These are phyloP conservation scores for Endogone sp. DNA, from an alignment of 192 early-diverging fungal species.

Conservation along the genomic window DNA sequence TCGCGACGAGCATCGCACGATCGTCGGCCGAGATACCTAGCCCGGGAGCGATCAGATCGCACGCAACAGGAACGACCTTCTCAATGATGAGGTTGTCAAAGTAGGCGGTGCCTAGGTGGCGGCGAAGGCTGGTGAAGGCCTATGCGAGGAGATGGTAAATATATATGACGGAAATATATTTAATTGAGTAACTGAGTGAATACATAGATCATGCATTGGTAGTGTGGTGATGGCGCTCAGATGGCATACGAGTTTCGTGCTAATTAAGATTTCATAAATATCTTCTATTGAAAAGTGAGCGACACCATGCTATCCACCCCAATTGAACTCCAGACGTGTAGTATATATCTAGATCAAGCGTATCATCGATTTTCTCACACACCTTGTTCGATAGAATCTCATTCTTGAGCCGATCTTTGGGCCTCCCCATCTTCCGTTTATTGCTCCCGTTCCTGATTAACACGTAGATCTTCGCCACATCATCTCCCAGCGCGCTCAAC, in stretches of 20 bases:
- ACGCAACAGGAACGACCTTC: slow-evolving; percentile 38
- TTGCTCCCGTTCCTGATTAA: slow-evolving; percentile 22
- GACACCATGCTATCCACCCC: too few relatives aligned
- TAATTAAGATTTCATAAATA: too few relatives aligned
- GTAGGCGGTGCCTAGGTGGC: slow-evolving; percentile 18
- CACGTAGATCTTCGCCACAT: slow-evolving; percentile 26
- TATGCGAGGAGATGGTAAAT: background rate
- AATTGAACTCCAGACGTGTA: too few relatives aligned
- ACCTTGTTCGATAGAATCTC: slow-evolving; percentile 31
- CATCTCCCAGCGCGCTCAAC: slow-evolving; percentile 28
- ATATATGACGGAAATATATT: too few relatives aligned
- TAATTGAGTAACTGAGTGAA: too few relatives aligned
- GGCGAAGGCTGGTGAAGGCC: slow-evolving; percentile 37
- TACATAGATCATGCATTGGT: too few relatives aligned
- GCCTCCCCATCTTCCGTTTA: slow-evolving; percentile 13
- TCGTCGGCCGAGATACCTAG: slow-evolving; percentile 37
- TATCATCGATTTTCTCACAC: background rate
- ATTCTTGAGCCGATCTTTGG: slow-evolving; percentile 19
- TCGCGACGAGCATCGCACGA: slow-evolving; percentile 28
- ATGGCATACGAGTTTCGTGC: too few relatives aligned
- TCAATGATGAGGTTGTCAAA: slow-evolving; percentile 33
- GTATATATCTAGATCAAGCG: too few relatives aligned
- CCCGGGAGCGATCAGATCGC: slow-evolving; percentile 31
- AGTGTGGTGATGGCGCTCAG: too few relatives aligned
- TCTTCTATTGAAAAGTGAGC: too few relatives aligned